Evolutionary conservation across 2,329 filamentous ascomycete genomes (phyloP), one percentile per base, ranked within the genome.

Genomic region (Metarhizium robertsii): DNA sequence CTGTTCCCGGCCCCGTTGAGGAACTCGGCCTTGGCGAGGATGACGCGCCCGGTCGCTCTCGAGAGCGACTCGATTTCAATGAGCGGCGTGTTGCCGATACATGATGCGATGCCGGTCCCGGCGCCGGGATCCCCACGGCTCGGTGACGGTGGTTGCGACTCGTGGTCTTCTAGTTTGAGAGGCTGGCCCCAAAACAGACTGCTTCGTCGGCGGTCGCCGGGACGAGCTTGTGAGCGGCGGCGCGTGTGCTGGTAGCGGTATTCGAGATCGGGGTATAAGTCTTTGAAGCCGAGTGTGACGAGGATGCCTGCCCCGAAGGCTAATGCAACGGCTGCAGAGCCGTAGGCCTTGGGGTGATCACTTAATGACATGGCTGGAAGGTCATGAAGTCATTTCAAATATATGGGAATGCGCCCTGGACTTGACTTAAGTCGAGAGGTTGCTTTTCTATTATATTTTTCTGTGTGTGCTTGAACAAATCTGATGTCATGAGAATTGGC

Each of bases 1-100:
- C 88, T 94, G 64, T 90, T 89, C 16, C 94, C 94, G 3, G 92
- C 92, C 52, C 92, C 94, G 73, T 99, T 97, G 54, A 99, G 80
- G 67, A 95, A 95, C 79, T 99, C 94, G 51, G 91, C 91, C 73
- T 99, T 99, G 61, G 87, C 94, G 40, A 97, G 77, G 65, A 99
- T 95, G 45, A 85, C 85, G 65, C 94, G 91, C 20, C 91, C 91
- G 4, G 94, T 96, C 18, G 86, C 90, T 50, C 88, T 84, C 3
- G 89, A 95, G 29, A 99, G 80, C 42, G 88, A 92, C 62, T 85
- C 87, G 67, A 99, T 91, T 60, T 84, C 83, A 64, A 99, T 82
- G 30, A 99, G 79, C 1, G 92, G 92, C 14, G 94, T 99, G 71
- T 95, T 88, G 55, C 94, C 94, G 67, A 99, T 97, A 67, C 88